Percentiles rank a stretch among this genome's conserved stretches.
Evolutionary conservation across 2,329 filamentous ascomycete species (phyloP).

Genomic region (Fusarium gaditjirri): DNA sequence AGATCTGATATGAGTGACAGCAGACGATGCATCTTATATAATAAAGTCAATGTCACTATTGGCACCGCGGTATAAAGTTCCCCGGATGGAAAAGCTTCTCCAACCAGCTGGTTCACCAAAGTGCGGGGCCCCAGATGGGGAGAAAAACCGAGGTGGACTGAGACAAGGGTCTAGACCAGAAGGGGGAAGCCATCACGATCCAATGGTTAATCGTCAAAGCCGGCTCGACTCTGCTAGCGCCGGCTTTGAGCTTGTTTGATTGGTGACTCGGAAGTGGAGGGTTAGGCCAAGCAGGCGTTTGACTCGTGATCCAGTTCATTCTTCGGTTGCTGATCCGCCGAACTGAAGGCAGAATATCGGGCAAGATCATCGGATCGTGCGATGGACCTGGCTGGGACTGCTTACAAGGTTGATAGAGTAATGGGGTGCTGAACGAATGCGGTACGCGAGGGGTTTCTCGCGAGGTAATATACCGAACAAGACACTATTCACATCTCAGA

Average conservation of each 20-base stretch:
- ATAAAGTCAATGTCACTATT: not conserved
- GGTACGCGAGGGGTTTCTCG: not conserved
- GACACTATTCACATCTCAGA: not conserved
- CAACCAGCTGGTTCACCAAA: not conserved
- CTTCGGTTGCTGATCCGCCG: constrained; percentile 13
- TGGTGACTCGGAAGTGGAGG: not conserved
- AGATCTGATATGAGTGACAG: rapidly evolving
- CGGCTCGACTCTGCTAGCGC: not conserved
- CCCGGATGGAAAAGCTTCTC: constrained; percentile 6
- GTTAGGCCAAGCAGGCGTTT: not conserved
- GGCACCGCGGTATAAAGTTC: not conserved
- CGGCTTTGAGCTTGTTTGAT: not conserved
- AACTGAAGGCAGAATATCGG: not conserved
- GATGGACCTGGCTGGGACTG: not conserved
- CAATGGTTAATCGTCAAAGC: not conserved
- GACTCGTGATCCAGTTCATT: not conserved
- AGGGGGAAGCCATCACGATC: rapidly evolving
- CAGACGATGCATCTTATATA: constrained; percentile 1
- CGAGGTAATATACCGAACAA: not conserved
- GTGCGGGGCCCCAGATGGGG: constrained; percentile 16
- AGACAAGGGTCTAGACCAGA: not conserved
- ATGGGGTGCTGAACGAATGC: not conserved
- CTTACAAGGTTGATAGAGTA: not conserved
- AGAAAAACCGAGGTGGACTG: not conserved
- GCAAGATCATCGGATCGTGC: not conserved